phyloP scores from a whole-genome alignment of 768 basidiomycete species.

The Russula olivacea region DNA sequence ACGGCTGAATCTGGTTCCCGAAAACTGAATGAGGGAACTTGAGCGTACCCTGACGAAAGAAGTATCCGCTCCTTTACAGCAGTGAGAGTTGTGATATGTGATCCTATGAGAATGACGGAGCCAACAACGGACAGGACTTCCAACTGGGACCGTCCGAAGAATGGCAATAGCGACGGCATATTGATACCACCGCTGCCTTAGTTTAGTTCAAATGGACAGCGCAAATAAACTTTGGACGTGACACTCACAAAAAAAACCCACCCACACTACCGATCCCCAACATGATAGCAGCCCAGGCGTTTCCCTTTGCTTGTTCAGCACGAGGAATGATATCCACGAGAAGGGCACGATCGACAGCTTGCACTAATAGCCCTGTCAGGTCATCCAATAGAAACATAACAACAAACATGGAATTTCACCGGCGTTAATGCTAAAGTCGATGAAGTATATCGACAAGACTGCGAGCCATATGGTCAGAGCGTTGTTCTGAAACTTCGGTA shows the following conservation, averaged over 20 bases:
- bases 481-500: slow-evolving; percentile 46
- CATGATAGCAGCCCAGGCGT: slow-evolving; percentile 97
- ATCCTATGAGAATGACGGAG: slow-evolving; percentile 54
- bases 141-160: slow-evolving; percentile 73
- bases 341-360: slow-evolving; percentile 85
- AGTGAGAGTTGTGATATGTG: slow-evolving; percentile 57
- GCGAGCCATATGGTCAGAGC: slow-evolving; percentile 71
- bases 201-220: neutral
- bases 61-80: slow-evolving; percentile 73
- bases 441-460: slow-evolving; percentile 58
- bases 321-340: slow-evolving; percentile 81
- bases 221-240: neutral
- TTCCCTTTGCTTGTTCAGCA: slow-evolving; percentile 70
- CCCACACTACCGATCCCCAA: slow-evolving; percentile 76
- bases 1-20: neutral
- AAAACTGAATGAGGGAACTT: neutral
- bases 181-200: slow-evolving; percentile 70
- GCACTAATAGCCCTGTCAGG: slow-evolving; percentile 44
- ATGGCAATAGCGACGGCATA: slow-evolving; percentile 61
- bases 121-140: slow-evolving; percentile 77
- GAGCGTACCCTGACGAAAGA: slow-evolving; percentile 37
- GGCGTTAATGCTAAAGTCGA: slow-evolving; percentile 62
- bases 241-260: slow-evolving; percentile 80
- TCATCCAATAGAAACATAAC: slow-evolving; percentile 34
- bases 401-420: slow-evolving; percentile 31